Percentiles rank a stretch among this genome's conserved stretches.
Evolutionary conservation across 176 grass and related monocot species (phyloP).

Genomic region (Miscanthus lutarioriparius): DNA sequence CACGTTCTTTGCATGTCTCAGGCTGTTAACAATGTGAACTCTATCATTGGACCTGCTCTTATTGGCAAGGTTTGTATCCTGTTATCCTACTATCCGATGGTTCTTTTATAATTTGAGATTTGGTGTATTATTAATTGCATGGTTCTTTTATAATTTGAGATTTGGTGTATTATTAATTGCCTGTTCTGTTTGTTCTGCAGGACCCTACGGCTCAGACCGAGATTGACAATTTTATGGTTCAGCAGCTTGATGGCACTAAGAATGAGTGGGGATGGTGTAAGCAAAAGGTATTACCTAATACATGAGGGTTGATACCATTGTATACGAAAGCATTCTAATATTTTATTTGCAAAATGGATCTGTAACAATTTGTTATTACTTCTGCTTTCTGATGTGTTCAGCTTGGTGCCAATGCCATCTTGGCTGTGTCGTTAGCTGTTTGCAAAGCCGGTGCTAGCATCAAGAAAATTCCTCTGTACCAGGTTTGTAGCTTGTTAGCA

Average conservation of each 20-base stretch:
- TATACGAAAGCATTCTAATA: neutral
- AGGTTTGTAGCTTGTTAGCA: conserved; percentile 42
- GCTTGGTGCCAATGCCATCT: conserved; percentile 95
- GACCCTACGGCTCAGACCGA: conserved; percentile 71
- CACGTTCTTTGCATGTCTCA: conserved; percentile 11
- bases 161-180: neutral
- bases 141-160: neutral
- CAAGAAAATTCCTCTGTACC: conserved; percentile 88
- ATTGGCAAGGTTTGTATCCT: conserved; percentile 67
- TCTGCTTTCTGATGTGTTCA: neutral
- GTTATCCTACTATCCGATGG: neutral
- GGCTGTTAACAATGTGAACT: conserved; percentile 87
- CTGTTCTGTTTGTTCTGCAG: conserved; percentile 38
- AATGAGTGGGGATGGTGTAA: conserved; percentile 98
- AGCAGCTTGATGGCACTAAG: conserved; percentile 88
- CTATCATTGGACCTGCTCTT: conserved; percentile 74
- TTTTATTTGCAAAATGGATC: neutral
- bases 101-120: neutral
- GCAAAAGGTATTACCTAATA: conserved; percentile 55
- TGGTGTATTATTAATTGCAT: neutral
- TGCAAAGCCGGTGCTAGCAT: conserved; percentile 84
- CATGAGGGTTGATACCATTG: neutral
- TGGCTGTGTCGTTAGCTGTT: conserved; percentile 88
- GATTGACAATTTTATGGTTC: conserved; percentile 93
- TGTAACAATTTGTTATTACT: neutral